These are phyloP conservation scores for Mycena rebaudengoi DNA, from an alignment of 768 basidiomycete genomes.

Conservation along the genomic window DNA sequence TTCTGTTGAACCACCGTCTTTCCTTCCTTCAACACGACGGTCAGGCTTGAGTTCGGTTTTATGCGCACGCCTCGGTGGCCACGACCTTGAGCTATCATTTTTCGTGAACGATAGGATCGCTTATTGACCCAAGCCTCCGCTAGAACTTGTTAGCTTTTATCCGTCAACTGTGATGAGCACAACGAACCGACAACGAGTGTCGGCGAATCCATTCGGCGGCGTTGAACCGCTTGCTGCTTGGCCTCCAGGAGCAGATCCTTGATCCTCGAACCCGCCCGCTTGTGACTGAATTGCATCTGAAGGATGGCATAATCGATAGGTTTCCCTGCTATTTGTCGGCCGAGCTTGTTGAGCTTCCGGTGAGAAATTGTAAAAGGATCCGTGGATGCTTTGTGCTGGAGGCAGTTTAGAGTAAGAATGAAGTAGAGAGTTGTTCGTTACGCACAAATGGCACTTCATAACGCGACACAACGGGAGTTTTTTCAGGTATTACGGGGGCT, in stretches of 20 bases:
- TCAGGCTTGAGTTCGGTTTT: conserved; percentile 78
- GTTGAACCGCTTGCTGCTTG: conserved; percentile 81
- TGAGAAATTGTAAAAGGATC: conserved; percentile 93
- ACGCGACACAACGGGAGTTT: conserved; percentile 32
- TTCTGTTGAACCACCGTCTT: conserved; percentile 77
- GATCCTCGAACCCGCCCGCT: conserved; percentile 85
- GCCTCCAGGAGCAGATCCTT: conserved; percentile 90
- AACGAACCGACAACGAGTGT: conserved; percentile 87
- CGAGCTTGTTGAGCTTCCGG: conserved; percentile 91
- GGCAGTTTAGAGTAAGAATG: not conserved
- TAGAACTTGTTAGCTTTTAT: conserved; percentile 38
- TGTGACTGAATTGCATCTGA: conserved; percentile 97
- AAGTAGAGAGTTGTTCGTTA: not conserved
- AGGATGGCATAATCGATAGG: conserved; percentile 95
- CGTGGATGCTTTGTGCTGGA: conserved; percentile 92
- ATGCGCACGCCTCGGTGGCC: conserved; percentile 80
- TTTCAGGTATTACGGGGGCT: conserved; percentile 17
- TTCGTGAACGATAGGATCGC: conserved; percentile 67
- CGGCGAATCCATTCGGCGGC: conserved; percentile 75
- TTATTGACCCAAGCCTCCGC: conserved; percentile 97
- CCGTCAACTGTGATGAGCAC: conserved; percentile 2
- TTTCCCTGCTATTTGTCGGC: conserved; percentile 86
- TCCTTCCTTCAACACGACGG: conserved; percentile 83
- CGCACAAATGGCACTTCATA: conserved; percentile 23
- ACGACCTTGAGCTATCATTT: conserved; percentile 85